Base-by-base conservation (phyloP, 2,329 filamentous ascomycete genomes). In the Hypoxylon rubiginosum region DNA sequence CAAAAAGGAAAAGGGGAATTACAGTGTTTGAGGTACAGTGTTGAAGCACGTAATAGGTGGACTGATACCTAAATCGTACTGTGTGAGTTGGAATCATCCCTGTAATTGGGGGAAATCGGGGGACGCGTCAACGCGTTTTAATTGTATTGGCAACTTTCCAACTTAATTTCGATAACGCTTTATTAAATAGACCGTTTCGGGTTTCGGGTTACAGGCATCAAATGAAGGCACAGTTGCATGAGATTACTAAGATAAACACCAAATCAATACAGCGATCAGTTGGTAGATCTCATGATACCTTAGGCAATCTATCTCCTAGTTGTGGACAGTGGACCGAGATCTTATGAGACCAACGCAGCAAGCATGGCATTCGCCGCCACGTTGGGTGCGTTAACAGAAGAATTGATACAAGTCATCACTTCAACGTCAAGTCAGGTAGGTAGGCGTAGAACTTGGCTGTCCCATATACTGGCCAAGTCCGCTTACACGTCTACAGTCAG, bases 281-380 rank as follows among this genome's bases (percentile, higher is more conserved):
- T n/a, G n/a, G n/a, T n/a, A n/a, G n/a, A n/a, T n/a, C n/a, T n/a
- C 39, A 19, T 19, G 7, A 13, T 28, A 24, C 30, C 13, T 10
- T n/a, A n/a, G n/a, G 50, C 28, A 2, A 7, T 10, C 10, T 24
- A 46, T 6, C 19, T 46, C 2, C 45, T n/a, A 49, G 19, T 48
- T 28, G 17, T 45, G n/a, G n/a, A n/a, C n/a, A 3, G 41, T 11
- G 7, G 4, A 26, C 46, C 7, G 21, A 15, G 15, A 7, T 5
- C 28, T 11, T 39, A 30, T 36, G 9, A 34, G 28, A 4, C n/a
- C 19, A 28, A 49, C 24, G 17, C 28, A 62, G 34, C 11, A 41
- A 59, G 2, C 10, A 97, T 97, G 92, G 88, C 92, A 36, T 90
- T 92, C 78, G 84, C 89, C 72, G 88, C 90, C 69, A 86, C 83